phyloP scores from a whole-genome alignment of 495 filamentous ascomycete species.

The Hypoxylon rickii region DNA sequence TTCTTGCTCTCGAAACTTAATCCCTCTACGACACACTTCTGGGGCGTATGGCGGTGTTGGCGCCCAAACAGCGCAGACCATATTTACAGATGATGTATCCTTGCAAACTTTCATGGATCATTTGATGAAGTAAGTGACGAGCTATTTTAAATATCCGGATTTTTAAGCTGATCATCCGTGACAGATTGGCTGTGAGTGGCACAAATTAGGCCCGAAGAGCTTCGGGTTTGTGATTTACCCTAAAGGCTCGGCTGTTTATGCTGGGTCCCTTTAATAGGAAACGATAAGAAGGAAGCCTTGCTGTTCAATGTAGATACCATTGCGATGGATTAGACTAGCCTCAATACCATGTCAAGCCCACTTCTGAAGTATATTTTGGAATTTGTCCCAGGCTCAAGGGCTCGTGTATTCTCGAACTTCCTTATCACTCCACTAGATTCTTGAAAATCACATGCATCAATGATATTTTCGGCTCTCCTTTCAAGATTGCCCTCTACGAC shows the following conservation, averaged over 20 bases:
- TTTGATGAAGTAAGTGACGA: conserved; percentile 87
- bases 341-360: too few relatives aligned
- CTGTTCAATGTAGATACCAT: neutral
- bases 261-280: neutral
- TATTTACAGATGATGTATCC: conserved; percentile 98
- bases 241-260: neutral
- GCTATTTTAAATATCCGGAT: conserved; percentile 1
- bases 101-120: conserved; percentile 99
- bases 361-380: too few relatives aligned
- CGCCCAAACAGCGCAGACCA: conserved; percentile 91
- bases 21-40: conserved; percentile 92
- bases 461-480: too few relatives aligned
- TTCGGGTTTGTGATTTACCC: neutral
- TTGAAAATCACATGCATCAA: too few relatives aligned
- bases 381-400: too few relatives aligned
- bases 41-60: conserved; percentile 86
- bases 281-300: neutral
- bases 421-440: too few relatives aligned
- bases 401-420: too few relatives aligned
- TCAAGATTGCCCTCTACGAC: too few relatives aligned
- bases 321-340: neutral
- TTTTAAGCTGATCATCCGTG: conserved; percentile 16
- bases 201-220: conserved; percentile 55
- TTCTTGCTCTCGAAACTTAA: conserved; percentile 98
- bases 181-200: conserved; percentile 58